Evolutionary conservation across 441 rosid genomes (phyloP), one percentile per base, ranked within the genome.

Genomic region (Mallotus repandus): DNA sequence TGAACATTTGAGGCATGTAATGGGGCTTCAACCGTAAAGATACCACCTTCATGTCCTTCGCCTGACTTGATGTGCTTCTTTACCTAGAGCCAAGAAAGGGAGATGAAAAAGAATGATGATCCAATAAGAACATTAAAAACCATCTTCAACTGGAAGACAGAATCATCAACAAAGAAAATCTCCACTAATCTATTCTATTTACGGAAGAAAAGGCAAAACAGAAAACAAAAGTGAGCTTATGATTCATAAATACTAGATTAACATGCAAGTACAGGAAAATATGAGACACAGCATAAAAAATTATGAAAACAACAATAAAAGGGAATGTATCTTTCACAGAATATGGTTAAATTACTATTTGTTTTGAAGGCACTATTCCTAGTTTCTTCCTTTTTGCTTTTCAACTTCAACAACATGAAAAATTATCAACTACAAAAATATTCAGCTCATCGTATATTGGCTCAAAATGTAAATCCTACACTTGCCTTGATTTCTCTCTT

Each of bases 1-100:
- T 90, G 98, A 73, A 93, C 94, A 81, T 93, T 93, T 64, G 99
- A 95, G 66, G 86, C 97, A 76, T 95, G 99, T 67, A 95, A 83
- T 65, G 97, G 99, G 68, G 98, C 99, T 81, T 95, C 99, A 9
- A 95, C 91, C 0, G 98, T 80, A 79, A 93, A 93, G 69, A 95
- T 93, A 29, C 99, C 99, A 77, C 98, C 98, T 83, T 87, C 96
- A 61, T 93, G 96, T 63, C 89, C 90, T 75, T 89, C 93, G n/a
- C 97, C 93, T 77, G 81, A 89, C 79, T 93, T 95, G 75, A 95
- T 90, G 79, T 95, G 99, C 77, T 93, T 95, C 79, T 93, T 95
- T 25, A 95, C 92, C 99, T 95, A 85, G 35, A 59, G 50, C 74
- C 6, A 52, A 54, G 46, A 56, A 74, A 49, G 1, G 2, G 29